Base-by-base conservation (phyloP, 2,329 filamentous ascomycete genomes). In the Neopestalotiopsis clavispora region DNA sequence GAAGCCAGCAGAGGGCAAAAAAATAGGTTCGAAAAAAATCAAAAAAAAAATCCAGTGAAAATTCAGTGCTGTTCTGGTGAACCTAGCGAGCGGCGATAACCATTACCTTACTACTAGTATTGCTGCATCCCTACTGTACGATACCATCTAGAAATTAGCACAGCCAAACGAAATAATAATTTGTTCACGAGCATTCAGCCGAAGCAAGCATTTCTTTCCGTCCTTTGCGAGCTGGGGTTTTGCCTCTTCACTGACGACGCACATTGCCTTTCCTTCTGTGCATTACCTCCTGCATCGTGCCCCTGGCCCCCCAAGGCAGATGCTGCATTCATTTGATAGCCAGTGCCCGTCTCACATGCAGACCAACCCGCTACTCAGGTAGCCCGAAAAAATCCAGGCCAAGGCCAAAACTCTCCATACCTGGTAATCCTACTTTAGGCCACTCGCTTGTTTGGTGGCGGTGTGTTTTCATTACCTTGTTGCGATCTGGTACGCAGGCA, bases 331-430 rank as follows among this genome's bases (percentile, higher is more conserved):
- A 52, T 52, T 38, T 52, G 45, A n/a, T 52, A 23, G 45, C 45
- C 45, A 52, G 45, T 52, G 45, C 45, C 20, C n/a, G 45, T 52
- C 45, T 52, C 45, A 52, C 45, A 52, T 52, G 45, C 45, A 52
- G 45, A n/a, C 45, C 45, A 52, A 20, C 20, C 45, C 45, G 20
- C 45, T 52, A 52, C 45, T 52, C n/a, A 20, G 45, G 10, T 38
- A 38, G 34, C 34, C 45, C 45, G 23, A 28, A 52, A 52, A 17
- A 20, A 10, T 17, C n/a, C 34, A 38, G 34, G 34, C 45, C 45
- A 52, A 52, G n/a, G 34, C 34, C 45, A 52, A n/a, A 49, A 52
- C 45, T 52, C 45, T 52, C 45, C 45, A 52, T 52, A 52, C 45
- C 45, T 52, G 45, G 45, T 52, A 52, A 52, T 20, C 45, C 45